Percentiles rank a stretch among this genome's conserved stretches.
These are phyloP conservation scores for Diaporthe australafricana DNA, from an alignment of 2,329 filamentous ascomycete genomes.

Conservation along the genomic window DNA sequence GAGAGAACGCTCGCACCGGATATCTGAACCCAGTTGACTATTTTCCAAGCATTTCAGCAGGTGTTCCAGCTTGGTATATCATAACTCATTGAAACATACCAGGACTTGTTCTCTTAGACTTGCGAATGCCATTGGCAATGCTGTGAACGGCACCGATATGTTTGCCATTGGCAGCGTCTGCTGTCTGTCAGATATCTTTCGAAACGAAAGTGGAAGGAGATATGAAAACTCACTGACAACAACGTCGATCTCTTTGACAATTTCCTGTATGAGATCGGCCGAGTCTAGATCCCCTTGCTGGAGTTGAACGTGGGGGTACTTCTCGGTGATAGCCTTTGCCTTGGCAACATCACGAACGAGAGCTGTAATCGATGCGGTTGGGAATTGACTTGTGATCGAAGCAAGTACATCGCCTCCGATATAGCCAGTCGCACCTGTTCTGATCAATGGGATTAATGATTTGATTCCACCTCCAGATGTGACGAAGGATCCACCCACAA, in stretches of 20 bases:
- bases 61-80: too few species aligned
- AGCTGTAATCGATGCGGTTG: neutral
- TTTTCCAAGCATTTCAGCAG: neutral
- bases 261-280: neutral
- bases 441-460: neutral
- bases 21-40: neutral
- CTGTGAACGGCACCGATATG: neutral
- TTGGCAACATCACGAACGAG: neutral
- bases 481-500: neutral
- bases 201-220: neutral
- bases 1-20: neutral
- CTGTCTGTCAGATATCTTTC: neutral
- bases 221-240: neutral
- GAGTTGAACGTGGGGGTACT: constrained; percentile 3
- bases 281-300: constrained; percentile 11
- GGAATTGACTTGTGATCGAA: neutral
- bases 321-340: neutral
- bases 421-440: constrained; percentile 6
- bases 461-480: neutral
- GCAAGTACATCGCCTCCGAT: constrained; percentile 10
- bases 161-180: neutral
- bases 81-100: neutral
- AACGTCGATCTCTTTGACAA: neutral
- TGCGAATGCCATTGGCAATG: constrained; percentile 1
- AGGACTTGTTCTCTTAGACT: neutral